These are phyloP conservation scores for Didymosphaeria variabile DNA, from an alignment of 2,329 filamentous ascomycete genomes.

Conservation along the genomic window DNA sequence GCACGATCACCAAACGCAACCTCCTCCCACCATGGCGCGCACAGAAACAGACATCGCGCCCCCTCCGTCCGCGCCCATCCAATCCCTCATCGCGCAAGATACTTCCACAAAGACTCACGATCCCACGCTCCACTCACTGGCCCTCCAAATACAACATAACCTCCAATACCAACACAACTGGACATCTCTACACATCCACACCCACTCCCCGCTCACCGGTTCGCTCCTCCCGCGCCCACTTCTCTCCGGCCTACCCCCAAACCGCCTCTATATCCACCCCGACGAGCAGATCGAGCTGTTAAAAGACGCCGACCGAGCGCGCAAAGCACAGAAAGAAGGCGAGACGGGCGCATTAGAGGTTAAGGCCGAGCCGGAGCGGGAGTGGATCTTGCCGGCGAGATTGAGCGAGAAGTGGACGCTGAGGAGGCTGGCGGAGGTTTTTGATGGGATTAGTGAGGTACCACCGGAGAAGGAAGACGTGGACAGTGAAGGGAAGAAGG, in stretches of 20 bases:
- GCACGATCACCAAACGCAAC: conserved; percentile 19
- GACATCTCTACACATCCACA: conserved; percentile 68
- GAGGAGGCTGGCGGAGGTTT: conserved; percentile 71
- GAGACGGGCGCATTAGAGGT: conserved; percentile 53
- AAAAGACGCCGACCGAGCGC: conserved; percentile 62
- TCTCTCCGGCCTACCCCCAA: conserved; percentile 76
- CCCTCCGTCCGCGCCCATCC: conserved; percentile 42
- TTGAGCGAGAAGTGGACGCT: conserved; percentile 77
- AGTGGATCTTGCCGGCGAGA: conserved; percentile 81
- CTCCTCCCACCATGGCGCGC: conserved; percentile 35
- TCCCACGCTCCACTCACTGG: conserved; percentile 58
- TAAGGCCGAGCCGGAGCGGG: conserved; percentile 57
- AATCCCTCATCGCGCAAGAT: conserved; percentile 37
- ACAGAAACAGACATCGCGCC: conserved; percentile 30
- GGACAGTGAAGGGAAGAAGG: conserved; percentile 6
- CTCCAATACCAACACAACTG: conserved; percentile 80
- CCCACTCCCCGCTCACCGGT: conserved; percentile 52
- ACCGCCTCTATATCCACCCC: conserved; percentile 78
- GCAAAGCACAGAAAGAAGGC: conserved; percentile 49
- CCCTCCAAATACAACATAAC: conserved; percentile 72
- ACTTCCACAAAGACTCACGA: conserved; percentile 30
- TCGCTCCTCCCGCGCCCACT: conserved; percentile 66
- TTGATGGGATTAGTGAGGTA: conserved; percentile 64
- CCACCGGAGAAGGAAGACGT: conserved; percentile 42
- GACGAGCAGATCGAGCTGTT: conserved; percentile 82